Conservation (phyloP, 345 rosid species). For the Ceriops tagal region DNA sequence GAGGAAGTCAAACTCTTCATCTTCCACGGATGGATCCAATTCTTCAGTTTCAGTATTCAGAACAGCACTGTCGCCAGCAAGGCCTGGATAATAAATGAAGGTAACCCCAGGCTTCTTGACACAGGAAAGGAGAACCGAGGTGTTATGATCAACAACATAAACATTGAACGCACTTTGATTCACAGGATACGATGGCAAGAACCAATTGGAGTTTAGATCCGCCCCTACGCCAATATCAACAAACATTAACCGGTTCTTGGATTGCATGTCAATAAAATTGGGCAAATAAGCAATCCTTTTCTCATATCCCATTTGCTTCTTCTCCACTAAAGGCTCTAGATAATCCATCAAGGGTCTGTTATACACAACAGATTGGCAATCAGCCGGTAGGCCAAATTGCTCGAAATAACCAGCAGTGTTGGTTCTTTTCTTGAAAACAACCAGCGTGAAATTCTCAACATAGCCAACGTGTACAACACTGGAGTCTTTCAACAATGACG, state of each 20-base stretch:
- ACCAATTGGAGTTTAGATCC: conserved; percentile 54
- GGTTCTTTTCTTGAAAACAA: conserved; percentile 59
- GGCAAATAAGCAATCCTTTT: conserved; percentile 57
- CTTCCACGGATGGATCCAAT: conserved; percentile 46
- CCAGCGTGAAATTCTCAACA: conserved; percentile 53
- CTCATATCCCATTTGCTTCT: conserved; percentile 39
- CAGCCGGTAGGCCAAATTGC: conserved; percentile 48
- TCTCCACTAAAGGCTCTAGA: conserved; percentile 62
- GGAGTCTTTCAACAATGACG: conserved; percentile 65
- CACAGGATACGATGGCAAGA: conserved; percentile 69
- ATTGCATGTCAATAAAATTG: conserved; percentile 42
- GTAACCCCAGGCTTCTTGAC: conserved; percentile 67
- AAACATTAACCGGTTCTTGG: conserved; percentile 53
- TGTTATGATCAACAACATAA: conserved; percentile 75
- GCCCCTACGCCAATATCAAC: conserved; percentile 64
- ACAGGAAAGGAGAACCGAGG: conserved; percentile 67
- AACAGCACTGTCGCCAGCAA: conserved; percentile 37
- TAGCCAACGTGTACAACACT: conserved; percentile 60
- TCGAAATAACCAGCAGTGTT: conserved; percentile 36
- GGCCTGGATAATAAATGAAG: conserved; percentile 82
- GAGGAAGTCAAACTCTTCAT: conserved; percentile 65
- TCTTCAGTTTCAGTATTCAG: conserved; percentile 29
- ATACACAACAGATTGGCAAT: conserved; percentile 51
- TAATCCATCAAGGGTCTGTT: conserved; percentile 40
- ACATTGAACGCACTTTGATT: conserved; percentile 51